phyloP scores from a whole-genome alignment of 805 yeast genomes.

The Ogataea pignaliae region DNA sequence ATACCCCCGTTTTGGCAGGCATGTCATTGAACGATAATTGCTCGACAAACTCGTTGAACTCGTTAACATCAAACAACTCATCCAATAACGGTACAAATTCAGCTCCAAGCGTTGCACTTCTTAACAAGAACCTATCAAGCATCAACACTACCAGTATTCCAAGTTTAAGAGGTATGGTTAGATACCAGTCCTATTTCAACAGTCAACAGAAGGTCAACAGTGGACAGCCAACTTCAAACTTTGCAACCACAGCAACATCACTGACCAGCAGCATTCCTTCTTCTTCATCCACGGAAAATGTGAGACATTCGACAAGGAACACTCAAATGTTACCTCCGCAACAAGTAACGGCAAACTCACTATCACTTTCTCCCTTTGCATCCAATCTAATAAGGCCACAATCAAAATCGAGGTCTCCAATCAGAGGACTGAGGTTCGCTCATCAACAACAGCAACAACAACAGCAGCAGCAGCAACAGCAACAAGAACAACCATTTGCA shows the following conservation, averaged over 20 bases:
- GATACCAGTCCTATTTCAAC: constrained; percentile 31
- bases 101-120: background rate
- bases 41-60: constrained; percentile 25
- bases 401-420: constrained; percentile 26
- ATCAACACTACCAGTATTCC: constrained; percentile 22
- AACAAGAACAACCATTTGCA: background rate
- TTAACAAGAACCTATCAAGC: constrained; percentile 12
- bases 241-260: constrained; percentile 6
- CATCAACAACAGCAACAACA: constrained; percentile 1
- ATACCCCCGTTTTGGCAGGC: constrained; percentile 14
- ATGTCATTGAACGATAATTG: constrained; percentile 18
- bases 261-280: constrained; percentile 1
- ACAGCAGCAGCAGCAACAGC: background rate
- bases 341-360: constrained; percentile 5
- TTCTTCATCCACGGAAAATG: background rate
- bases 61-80: constrained; percentile 20
- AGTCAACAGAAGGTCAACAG: constrained; percentile 22
- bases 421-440: constrained; percentile 13
- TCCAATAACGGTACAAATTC: constrained; percentile 4
- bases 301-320: background rate
- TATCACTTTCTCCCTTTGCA: constrained; percentile 9
- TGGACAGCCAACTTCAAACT: constrained; percentile 17
- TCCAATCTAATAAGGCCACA: constrained; percentile 2
- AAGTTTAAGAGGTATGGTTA: constrained; percentile 24
- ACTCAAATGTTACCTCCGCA: constrained; percentile 2